These are phyloP conservation scores for Globisporangium carolinianum DNA, from an alignment of 352 stramenopile genomes.

Conservation along the genomic window DNA sequence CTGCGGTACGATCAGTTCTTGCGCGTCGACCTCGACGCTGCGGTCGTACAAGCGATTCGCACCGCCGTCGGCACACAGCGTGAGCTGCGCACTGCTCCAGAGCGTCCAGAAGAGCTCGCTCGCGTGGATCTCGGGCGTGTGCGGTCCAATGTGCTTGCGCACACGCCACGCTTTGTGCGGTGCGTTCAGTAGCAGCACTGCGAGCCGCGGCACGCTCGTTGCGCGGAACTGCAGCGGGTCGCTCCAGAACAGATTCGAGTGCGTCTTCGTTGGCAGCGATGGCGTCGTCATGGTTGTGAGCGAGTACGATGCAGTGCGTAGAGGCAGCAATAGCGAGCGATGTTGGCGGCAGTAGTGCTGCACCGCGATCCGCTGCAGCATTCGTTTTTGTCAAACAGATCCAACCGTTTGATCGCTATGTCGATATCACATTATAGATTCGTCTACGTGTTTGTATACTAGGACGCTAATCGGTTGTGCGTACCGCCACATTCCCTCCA, in stretches of 20 bases:
- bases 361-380: not conserved
- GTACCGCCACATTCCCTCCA: not conserved
- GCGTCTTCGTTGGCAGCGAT: constrained; percentile 17
- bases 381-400: not conserved
- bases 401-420: not conserved
- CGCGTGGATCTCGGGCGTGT: constrained; percentile 15
- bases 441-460: not conserved
- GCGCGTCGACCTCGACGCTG: constrained; percentile 25
- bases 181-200: constrained; percentile 60
- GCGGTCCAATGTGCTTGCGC: constrained; percentile 8
- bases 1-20: constrained; percentile 63
- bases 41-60: constrained; percentile 92
- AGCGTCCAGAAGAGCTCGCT: constrained; percentile 62
- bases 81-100: constrained; percentile 58
- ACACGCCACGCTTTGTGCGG: constrained; percentile 39
- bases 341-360: too few relatives aligned
- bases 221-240: constrained; percentile 18
- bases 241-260: constrained; percentile 58
- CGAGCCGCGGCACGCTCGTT: constrained; percentile 27
- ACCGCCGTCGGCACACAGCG: constrained; percentile 92
- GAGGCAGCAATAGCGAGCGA: too few relatives aligned
- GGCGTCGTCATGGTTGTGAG: constrained; percentile 15
- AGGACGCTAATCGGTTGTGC: too few relatives aligned
- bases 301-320: too few relatives aligned
- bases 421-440: not conserved